These are phyloP conservation scores for Wickerhamomyces hampshirensis DNA, from an alignment of 805 yeast species.

Conservation along the genomic window DNA sequence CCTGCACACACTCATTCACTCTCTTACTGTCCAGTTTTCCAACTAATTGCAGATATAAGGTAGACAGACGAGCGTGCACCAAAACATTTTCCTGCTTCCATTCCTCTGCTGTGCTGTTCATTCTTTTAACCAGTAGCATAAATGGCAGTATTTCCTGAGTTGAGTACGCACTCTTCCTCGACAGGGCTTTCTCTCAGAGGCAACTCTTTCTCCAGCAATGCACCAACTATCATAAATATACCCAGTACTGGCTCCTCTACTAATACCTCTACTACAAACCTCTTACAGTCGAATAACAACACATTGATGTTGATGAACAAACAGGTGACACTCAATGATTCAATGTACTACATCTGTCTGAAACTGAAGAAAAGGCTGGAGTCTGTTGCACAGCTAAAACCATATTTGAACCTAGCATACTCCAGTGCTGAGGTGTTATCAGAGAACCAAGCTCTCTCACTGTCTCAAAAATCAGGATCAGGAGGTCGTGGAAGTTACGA, in stretches of 20 bases:
- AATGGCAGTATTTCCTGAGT: background rate
- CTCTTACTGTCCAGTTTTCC: too few species aligned
- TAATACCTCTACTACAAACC: slow-evolving; percentile 9
- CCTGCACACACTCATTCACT: too few species aligned
- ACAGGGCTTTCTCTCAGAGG: background rate
- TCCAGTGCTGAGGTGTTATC: slow-evolving; percentile 62
- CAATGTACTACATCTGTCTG: slow-evolving; percentile 63
- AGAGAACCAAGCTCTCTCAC: slow-evolving; percentile 61
- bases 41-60: too few species aligned
- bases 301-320: slow-evolving; percentile 52
- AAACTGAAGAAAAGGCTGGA: slow-evolving; percentile 51
- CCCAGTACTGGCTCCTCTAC: slow-evolving; percentile 9
- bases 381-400: slow-evolving; percentile 60
- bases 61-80: too few species aligned
- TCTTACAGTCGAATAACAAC: slow-evolving; percentile 13
- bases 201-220: background rate
- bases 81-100: too few species aligned
- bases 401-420: slow-evolving; percentile 61
- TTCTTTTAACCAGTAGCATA: too few species aligned
- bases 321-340: slow-evolving; percentile 57
- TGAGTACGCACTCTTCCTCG: background rate
- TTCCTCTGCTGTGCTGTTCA: too few species aligned
- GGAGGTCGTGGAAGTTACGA: slow-evolving; percentile 4
- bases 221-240: slow-evolving; percentile 1
- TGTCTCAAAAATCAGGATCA: slow-evolving; percentile 34